A percentile compares a stretch with the other conserved stretches of the same genome.
phyloP scores from a whole-genome alignment of 768 basidiomycete genomes.

The Xerocomellus dryophilus region DNA sequence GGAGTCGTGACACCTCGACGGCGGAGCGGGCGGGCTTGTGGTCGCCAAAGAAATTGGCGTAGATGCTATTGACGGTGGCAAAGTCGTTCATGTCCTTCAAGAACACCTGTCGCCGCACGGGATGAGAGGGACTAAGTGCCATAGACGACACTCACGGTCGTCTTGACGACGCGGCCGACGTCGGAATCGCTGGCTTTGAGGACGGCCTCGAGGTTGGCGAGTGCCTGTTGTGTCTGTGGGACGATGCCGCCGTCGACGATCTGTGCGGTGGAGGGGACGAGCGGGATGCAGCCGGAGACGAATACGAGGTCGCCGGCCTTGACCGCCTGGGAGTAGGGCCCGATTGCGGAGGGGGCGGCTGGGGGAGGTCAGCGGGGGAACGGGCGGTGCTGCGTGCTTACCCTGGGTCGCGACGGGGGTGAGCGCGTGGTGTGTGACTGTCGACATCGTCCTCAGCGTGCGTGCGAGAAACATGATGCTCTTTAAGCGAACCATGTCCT shows the following conservation, averaged over 20 bases:
- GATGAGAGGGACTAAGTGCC: too few relatives aligned
- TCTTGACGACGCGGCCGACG: slow-evolving; percentile 82
- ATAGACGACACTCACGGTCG: slow-evolving; percentile 72
- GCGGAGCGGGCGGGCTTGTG: slow-evolving; percentile 93
- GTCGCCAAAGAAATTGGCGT: slow-evolving; percentile 79
- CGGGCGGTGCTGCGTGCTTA: background rate
- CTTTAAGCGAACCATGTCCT: too few relatives aligned
- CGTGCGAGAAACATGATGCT: background rate
- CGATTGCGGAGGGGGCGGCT: slow-evolving; percentile 79
- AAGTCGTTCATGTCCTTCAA: slow-evolving; percentile 93
- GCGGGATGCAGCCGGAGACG: slow-evolving; percentile 83
- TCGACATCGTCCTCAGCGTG: slow-evolving; percentile 23
- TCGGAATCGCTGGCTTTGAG: slow-evolving; percentile 80
- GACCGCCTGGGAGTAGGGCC: slow-evolving; percentile 87
- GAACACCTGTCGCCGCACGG: slow-evolving; percentile 69
- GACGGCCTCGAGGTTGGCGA: slow-evolving; percentile 83
- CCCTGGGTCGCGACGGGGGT: slow-evolving; percentile 34
- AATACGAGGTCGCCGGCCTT: slow-evolving; percentile 83
- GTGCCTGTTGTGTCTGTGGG: slow-evolving; percentile 67
- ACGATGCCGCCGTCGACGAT: slow-evolving; percentile 22
- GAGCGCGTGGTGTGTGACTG: slow-evolving; percentile 37
- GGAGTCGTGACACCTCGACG: slow-evolving; percentile 85
- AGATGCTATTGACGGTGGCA: slow-evolving; percentile 73
- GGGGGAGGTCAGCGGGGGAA: background rate
- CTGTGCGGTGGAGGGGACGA: slow-evolving; percentile 68